phyloP scores from a whole-genome alignment of 352 stramenopile species.

The Pythium rishiriense region DNA sequence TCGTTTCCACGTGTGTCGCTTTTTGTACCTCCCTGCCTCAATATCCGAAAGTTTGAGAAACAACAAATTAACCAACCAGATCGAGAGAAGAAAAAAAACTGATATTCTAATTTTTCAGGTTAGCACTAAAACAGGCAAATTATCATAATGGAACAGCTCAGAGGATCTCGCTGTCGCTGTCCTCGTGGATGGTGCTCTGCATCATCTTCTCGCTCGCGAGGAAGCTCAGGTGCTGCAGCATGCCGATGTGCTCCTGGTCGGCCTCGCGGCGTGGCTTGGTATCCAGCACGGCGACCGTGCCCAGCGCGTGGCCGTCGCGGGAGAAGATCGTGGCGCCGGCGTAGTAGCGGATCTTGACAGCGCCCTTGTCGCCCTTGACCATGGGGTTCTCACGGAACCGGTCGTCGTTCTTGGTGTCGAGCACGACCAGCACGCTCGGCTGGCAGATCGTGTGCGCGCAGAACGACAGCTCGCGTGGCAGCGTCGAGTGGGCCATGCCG shows the following conservation, averaged over 20 bases:
- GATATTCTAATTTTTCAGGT: conserved; percentile 12
- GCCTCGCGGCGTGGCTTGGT: conserved; percentile 74
- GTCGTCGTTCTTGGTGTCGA: conserved; percentile 85
- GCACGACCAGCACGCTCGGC: conserved; percentile 74
- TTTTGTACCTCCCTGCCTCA: no score
- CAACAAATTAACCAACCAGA: conserved; percentile 7
- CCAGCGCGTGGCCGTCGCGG: conserved; percentile 70
- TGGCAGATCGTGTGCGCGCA: conserved; percentile 87
- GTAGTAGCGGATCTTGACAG: conserved; percentile 88
- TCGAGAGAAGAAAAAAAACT: background rate
- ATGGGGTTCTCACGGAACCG: conserved; percentile 88
- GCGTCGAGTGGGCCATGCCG: conserved; percentile 77
- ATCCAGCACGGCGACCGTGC: conserved; percentile 83
- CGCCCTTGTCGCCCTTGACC: conserved; percentile 82
- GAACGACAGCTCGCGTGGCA: conserved; percentile 82
- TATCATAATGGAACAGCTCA: conserved; percentile 26
- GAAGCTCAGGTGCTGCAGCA: conserved; percentile 87
- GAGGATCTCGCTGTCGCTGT: conserved; percentile 82
- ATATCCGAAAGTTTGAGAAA: background rate
- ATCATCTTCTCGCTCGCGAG: conserved; percentile 88
- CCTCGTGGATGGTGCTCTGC: conserved; percentile 74
- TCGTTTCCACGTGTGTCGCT: no score
- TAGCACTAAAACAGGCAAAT: conserved; percentile 17
- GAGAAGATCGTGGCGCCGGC: conserved; percentile 84
- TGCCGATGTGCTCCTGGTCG: conserved; percentile 86